Percentiles rank a stretch among this genome's conserved stretches.
Conservation (phyloP, 768 basidiomycete species). For the Termitomyces sp. region DNA sequence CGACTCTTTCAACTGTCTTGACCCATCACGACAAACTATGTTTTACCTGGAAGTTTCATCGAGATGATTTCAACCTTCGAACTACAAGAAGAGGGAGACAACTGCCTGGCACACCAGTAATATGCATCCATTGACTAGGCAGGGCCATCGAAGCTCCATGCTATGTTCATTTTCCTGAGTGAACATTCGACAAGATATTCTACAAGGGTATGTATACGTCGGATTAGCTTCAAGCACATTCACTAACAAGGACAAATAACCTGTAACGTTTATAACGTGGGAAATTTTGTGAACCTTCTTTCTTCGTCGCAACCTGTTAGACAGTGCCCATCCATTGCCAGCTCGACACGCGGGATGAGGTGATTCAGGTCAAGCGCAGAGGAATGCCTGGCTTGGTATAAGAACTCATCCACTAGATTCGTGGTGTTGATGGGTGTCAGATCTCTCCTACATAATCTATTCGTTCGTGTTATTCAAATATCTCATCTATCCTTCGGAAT, state of each 20-base stretch:
- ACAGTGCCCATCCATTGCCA: conserved; percentile 63
- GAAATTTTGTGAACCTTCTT: neutral
- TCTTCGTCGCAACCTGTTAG: conserved; percentile 54
- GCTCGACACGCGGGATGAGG: conserved; percentile 43
- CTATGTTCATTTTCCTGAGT: no score
- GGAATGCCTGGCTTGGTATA: conserved; percentile 45
- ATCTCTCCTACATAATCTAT: conserved; percentile 52
- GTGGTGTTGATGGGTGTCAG: conserved; percentile 58
- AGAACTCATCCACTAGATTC: conserved; percentile 48
- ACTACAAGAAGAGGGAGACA: no score
- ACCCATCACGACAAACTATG: no score
- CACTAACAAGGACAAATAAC: neutral
- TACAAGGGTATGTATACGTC: no score
- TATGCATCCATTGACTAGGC: no score
- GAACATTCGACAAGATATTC: no score
- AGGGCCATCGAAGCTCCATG: no score
- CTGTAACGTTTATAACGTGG: neutral
- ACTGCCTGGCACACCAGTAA: no score
- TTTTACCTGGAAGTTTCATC: no score
- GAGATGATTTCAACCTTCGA: no score
- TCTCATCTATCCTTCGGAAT: neutral
- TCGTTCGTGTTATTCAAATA: neutral
- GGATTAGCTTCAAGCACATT: neutral
- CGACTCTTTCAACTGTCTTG: no score
- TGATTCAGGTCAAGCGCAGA: conserved; percentile 71